These are phyloP conservation scores for Pichia sp. DNA, from an alignment of 1,139 yeast species.

Conservation along the genomic window DNA sequence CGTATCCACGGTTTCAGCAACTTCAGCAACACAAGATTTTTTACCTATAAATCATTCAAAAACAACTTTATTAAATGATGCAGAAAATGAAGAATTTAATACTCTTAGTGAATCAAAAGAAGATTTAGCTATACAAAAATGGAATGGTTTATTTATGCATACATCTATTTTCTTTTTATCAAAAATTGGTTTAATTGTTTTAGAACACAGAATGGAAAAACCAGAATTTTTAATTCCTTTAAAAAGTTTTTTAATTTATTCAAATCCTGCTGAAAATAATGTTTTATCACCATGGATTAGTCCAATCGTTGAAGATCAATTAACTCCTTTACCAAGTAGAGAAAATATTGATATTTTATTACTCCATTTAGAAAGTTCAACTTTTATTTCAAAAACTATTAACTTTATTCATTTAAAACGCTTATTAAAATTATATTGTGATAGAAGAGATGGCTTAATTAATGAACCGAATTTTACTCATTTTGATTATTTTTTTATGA, in stretches of 20 bases:
- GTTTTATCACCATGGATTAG: constrained; percentile 30
- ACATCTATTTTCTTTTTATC: constrained; percentile 36
- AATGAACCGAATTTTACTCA: constrained; percentile 21
- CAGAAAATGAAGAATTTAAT: not conserved
- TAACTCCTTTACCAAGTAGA: constrained; percentile 29
- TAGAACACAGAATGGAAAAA: constrained; percentile 32
- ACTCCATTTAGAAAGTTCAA: constrained; percentile 1
- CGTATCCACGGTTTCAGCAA: too few relatives aligned
- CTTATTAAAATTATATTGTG: constrained; percentile 19
- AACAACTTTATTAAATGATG: not conserved
- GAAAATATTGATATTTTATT: constrained; percentile 18
- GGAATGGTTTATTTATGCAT: constrained; percentile 17
- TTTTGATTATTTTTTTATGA: constrained; percentile 27
- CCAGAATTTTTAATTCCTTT: constrained; percentile 21
- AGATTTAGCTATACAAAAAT: constrained; percentile 5
- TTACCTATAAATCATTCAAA: not conserved
- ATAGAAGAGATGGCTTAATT: constrained; percentile 22
- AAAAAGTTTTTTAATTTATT: constrained; percentile 19
- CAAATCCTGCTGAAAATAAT: constrained; percentile 20
- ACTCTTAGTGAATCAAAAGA: too few relatives aligned
- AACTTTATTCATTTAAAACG: constrained; percentile 9
- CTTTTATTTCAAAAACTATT: constrained; percentile 7
- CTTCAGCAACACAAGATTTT: too few relatives aligned
- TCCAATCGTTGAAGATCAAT: constrained; percentile 25
- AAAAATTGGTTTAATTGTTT: constrained; percentile 36